Percentiles rank a stretch among this genome's conserved stretches.
phyloP scores from a whole-genome alignment of 371 early-diverging fungal genomes.

The Entomophthora muscae region DNA sequence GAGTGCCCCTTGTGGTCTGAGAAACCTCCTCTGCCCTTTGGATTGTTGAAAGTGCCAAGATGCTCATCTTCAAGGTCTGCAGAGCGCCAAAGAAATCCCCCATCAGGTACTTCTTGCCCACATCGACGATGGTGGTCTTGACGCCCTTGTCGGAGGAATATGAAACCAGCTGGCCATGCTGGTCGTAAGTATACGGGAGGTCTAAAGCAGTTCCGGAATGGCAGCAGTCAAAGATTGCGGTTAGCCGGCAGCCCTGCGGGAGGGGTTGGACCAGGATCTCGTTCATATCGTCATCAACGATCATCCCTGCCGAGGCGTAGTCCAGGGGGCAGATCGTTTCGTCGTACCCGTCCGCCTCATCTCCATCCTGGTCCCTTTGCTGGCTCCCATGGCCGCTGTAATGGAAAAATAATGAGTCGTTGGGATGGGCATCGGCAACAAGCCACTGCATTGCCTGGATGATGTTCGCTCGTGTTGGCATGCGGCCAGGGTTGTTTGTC shows the following conservation, averaged over 20 bases:
- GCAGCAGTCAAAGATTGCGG: constrained; percentile 75
- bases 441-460: constrained; percentile 71
- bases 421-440: constrained; percentile 56
- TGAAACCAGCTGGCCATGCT: constrained; percentile 39
- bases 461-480: constrained; percentile 72
- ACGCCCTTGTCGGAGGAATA: constrained; percentile 33
- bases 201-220: constrained; percentile 83
- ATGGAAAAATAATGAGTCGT: constrained; percentile 79
- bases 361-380: constrained; percentile 42
- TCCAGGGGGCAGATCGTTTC: constrained; percentile 79
- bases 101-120: constrained; percentile 29
- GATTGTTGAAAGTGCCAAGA: constrained; percentile 22
- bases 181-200: constrained; percentile 69
- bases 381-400: constrained; percentile 81
- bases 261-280: constrained; percentile 57
- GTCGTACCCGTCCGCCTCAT: constrained; percentile 70
- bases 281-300: constrained; percentile 76
- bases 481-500: constrained; percentile 25
- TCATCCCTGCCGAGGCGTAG: constrained; percentile 49
- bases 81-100: constrained; percentile 28
- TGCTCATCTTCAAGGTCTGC: constrained; percentile 22
- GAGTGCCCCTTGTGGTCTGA: constrained; percentile 29
- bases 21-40: constrained; percentile 20
- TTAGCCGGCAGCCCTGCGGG: constrained; percentile 70
- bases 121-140: constrained; percentile 22